Evolutionary conservation across 768 basidiomycete genomes (phyloP).

Genomic region (Termitomyces sp.): DNA sequence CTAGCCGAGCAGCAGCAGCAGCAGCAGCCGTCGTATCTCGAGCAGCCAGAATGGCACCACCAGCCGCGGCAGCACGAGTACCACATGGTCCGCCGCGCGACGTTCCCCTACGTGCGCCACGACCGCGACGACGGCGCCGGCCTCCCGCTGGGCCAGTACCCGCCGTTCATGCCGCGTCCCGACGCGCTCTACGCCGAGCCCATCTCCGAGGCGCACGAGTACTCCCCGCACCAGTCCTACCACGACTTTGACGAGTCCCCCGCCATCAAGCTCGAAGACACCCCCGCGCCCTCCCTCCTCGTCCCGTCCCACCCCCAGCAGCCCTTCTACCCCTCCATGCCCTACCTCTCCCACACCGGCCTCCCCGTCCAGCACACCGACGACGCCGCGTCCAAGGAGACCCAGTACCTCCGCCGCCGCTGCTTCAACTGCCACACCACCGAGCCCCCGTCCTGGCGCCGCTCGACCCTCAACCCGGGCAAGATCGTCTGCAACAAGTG

Average conservation of each 20-base stretch:
- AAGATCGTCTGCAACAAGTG: slow-evolving; percentile 97
- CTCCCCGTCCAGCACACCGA: slow-evolving; percentile 85
- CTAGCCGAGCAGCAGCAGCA: slow-evolving; percentile 38
- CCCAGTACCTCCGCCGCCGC: slow-evolving; percentile 81
- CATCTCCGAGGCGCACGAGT: slow-evolving; percentile 31
- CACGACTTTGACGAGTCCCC: slow-evolving; percentile 28
- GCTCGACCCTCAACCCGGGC: slow-evolving; percentile 83
- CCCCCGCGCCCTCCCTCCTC: slow-evolving; percentile 45
- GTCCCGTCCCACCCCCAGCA: slow-evolving; percentile 52
- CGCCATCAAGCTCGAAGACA: slow-evolving; percentile 47
- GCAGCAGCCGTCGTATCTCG: slow-evolving; percentile 29
- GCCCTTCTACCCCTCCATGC: slow-evolving; percentile 39
- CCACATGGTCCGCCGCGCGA: slow-evolving; percentile 56
- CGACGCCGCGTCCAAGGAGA: slow-evolving; percentile 88
- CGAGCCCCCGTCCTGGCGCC: slow-evolving; percentile 85
- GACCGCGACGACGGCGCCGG: slow-evolving; percentile 54
- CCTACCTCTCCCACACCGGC: slow-evolving; percentile 41
- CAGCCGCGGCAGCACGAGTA: slow-evolving; percentile 36
- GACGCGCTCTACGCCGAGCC: slow-evolving; percentile 32
- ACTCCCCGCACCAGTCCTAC: no score
- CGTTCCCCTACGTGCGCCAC: slow-evolving; percentile 74
- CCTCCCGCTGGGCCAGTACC: no score
- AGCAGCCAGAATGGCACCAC: slow-evolving; percentile 20
- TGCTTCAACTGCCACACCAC: slow-evolving; percentile 94
- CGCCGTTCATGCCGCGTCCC: slow-evolving; percentile 38